Base-by-base conservation (phyloP, 2,329 filamentous ascomycete species). In the Purpureocillium lavendulum region DNA sequence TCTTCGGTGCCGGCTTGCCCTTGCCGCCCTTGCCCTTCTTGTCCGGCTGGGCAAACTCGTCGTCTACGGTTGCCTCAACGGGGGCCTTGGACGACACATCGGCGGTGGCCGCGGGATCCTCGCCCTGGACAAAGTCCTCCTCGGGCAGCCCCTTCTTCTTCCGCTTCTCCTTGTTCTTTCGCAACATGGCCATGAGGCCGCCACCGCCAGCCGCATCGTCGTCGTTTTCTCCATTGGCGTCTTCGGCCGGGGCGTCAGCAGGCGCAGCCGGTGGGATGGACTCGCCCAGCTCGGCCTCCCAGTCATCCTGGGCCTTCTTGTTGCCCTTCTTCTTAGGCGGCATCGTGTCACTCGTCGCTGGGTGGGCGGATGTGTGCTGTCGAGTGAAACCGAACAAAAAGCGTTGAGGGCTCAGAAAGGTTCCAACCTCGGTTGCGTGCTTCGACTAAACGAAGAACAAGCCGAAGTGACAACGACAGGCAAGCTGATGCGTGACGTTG, bases 271-370 rank as follows among this genome's bases (percentile, higher is more conserved):
- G 80, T 48, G 77, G 76, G 55, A 80, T 73, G 45, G 73, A 70
- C 68, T 96, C 90, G 55, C 88, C 89, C 40, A 96, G 73, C 48
- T 95, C 88, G 40, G 85, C 81, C 64, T 97, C 92, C 90, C 90
- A 96, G 72, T 96, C 87, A 57, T 95, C 87, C 59, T 85, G 78
- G 58, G 72, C 78, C 61, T 80, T 82, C 73, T 90, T 94, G 61
- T 82, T 84, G 53, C 69, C 71, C 77, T 95, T 96, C 75, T 92
- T 94, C 72, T 96, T 96, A 46, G 89, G 89, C 57, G 89, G 70
- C 90, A 96, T 97, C 10, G 21, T 26, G 21, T 26, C 21, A 10
- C 10, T 10, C 6, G 21, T 26, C 21, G 21, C 21, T 26, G 21
- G 10, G 6, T 26, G 10, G 21, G 6, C 5, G 21, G 21, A 26